These are phyloP conservation scores for Rhododendron griersonianum DNA, from an alignment of 148 eudicot species.

Conservation along the genomic window DNA sequence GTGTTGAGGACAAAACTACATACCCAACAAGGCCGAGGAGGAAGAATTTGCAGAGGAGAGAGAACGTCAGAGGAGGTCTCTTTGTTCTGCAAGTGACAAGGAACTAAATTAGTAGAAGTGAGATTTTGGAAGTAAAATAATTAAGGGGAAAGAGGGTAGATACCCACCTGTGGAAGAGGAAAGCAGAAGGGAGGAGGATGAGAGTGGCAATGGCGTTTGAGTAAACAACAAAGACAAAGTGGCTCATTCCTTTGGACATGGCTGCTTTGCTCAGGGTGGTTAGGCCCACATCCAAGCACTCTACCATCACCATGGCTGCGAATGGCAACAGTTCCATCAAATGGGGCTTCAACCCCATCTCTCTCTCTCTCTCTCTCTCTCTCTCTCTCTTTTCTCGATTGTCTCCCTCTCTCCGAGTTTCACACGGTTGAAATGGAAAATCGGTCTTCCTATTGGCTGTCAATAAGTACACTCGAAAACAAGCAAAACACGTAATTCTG, in stretches of 20 bases:
- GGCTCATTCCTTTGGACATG: conserved; percentile 45
- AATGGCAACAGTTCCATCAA: conserved; percentile 20
- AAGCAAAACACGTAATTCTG: too few species aligned
- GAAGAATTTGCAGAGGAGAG: conserved; percentile 35
- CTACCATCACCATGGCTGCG: conserved; percentile 32
- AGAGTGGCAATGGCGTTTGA: conserved; percentile 43
- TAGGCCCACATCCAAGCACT: conserved; percentile 32
- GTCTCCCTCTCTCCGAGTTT: too few species aligned
- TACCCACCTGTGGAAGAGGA: conserved; percentile 16
- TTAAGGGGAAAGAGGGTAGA: neutral
- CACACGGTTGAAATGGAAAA: too few species aligned
- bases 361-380: neutral
- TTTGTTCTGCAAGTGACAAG: conserved; percentile 11
- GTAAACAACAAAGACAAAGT: conserved; percentile 37
- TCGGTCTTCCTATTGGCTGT: too few species aligned
- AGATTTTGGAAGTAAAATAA: neutral
- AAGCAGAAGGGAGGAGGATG: conserved; percentile 29
- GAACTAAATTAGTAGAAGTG: neutral
- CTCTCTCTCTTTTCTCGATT: neutral
- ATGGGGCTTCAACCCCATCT: conserved; percentile 4
- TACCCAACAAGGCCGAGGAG: conserved; percentile 39
- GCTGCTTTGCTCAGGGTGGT: conserved; percentile 50
- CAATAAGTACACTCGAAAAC: too few species aligned
- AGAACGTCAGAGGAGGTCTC: conserved; percentile 29
- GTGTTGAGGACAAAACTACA: neutral